phyloP scores from a whole-genome alignment of 2,329 filamentous ascomycete species.

The Penicillium sp. region DNA sequence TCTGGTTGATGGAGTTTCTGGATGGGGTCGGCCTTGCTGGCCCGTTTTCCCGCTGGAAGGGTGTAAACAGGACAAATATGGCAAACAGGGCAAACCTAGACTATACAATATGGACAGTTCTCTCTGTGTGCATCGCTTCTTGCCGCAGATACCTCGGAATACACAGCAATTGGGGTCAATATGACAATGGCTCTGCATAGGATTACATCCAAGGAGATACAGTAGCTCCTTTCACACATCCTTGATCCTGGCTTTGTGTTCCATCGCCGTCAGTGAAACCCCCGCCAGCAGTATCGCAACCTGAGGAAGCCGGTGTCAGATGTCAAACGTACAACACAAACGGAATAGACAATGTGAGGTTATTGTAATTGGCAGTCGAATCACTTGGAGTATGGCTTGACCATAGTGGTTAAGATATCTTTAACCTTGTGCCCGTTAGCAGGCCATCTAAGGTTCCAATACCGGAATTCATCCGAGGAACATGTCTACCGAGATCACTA shows the following conservation, averaged over 20 bases:
- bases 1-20: slow-evolving; percentile 31
- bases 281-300: neutral
- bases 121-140: neutral
- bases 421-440: neutral
- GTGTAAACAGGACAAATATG: slow-evolving; percentile 16
- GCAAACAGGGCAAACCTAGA: no score
- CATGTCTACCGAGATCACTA: neutral
- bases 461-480: neutral
- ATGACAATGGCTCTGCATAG: neutral
- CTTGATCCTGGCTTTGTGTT: neutral
- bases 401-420: neutral
- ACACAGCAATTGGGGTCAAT: neutral
- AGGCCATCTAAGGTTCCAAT: neutral
- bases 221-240: neutral
- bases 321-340: no score
- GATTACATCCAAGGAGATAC: neutral
- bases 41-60: slow-evolving; percentile 5
- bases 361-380: neutral
- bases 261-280: neutral
- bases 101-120: neutral
- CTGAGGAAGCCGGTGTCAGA: neutral
- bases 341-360: neutral
- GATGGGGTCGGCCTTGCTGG: neutral
- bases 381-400: neutral
- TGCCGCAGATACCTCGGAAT: neutral